These are phyloP conservation scores for Metschnikowia lachancei DNA, from an alignment of 805 yeast species.

Conservation along the genomic window DNA sequence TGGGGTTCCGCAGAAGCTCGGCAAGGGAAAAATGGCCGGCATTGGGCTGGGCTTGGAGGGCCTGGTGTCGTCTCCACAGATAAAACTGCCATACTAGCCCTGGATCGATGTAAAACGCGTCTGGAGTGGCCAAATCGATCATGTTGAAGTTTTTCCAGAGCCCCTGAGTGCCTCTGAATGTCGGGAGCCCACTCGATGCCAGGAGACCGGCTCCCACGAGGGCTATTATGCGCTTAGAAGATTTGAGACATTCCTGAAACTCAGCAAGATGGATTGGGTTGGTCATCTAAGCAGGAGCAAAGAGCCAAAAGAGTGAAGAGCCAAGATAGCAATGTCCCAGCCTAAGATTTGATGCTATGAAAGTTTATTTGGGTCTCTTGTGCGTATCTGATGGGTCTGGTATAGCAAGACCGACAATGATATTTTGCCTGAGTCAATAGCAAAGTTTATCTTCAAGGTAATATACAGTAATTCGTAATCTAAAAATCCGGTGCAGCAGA, in stretches of 20 bases:
- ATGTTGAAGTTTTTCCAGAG: slow-evolving; percentile 76
- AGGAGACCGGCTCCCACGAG: slow-evolving; percentile 84
- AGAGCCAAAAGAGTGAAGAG: background rate
- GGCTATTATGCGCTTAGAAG: slow-evolving; percentile 52
- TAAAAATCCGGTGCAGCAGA: background rate
- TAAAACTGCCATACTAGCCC: slow-evolving; percentile 90
- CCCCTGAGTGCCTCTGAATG: slow-evolving; percentile 71
- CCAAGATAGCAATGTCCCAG: too few species aligned
- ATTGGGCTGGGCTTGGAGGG: slow-evolving; percentile 69
- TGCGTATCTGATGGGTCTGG: background rate
- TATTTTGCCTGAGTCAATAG: background rate
- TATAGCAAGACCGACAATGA: background rate
- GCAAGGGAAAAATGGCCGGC: slow-evolving; percentile 71
- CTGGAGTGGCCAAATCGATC: slow-evolving; percentile 87
- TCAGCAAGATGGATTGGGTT: slow-evolving; percentile 14
- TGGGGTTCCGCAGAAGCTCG: slow-evolving; percentile 44
- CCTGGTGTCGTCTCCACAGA: slow-evolving; percentile 61
- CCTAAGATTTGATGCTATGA: too few species aligned
- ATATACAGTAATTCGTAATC: background rate
- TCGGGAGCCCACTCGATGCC: slow-evolving; percentile 71
- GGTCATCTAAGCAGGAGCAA: background rate
- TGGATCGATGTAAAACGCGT: slow-evolving; percentile 80
- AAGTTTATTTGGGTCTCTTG: background rate
- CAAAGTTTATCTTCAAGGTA: background rate
- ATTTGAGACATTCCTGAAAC: slow-evolving; percentile 50